Evolutionary conservation across 2,329 filamentous ascomycete genomes (phyloP), one percentile per base, ranked within the genome.

Genomic region (Sclerotinia nivalis): DNA sequence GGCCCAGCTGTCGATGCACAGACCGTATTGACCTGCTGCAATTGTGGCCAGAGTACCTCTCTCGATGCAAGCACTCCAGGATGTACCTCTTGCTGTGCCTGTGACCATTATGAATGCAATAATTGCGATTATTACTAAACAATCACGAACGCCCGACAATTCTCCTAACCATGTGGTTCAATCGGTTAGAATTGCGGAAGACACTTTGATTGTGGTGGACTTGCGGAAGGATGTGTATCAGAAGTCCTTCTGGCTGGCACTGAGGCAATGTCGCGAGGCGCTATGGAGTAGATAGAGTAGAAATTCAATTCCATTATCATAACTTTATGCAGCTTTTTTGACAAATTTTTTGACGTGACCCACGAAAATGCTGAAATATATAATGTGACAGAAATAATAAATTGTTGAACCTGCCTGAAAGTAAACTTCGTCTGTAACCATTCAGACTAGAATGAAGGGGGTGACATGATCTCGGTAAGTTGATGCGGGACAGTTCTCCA

Each of bases 61-160:
- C 37, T 66, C 12, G 47, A 52, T 3, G 25, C 15, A 4, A 37
- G 22, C 4, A 28, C 43, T 15, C 55, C 56, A 7, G 66, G 69
- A 10, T 13, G 28, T 8, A 59, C 66, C 20, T 13, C 13, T n/a
- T 71, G 59, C 60, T 15, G 18, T 28, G 28, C 34, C 18, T 71
- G 69, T 25, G 18, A 22, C n/a, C 69, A 71, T 47, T 45, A 15
- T 45, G 69, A 69, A 60, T 71, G 69, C 37, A 71, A 69, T 22
- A 8, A 54, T 60, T 71, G 69, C 52, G 66, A 56, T 43, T 71
- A 66, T 52, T 22, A 10, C 10, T 59, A 55, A 45, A n/a, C 40
- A 58, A 20, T 18, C 52, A n/a, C 28, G 2, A 55, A 7, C 4
- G 28, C 15, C 37, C 2, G 1, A 28, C 52, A 31, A 13, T 20